Base-by-base conservation (phyloP, 352 stramenopile species). In the Salisapilia sapeloensis region DNA sequence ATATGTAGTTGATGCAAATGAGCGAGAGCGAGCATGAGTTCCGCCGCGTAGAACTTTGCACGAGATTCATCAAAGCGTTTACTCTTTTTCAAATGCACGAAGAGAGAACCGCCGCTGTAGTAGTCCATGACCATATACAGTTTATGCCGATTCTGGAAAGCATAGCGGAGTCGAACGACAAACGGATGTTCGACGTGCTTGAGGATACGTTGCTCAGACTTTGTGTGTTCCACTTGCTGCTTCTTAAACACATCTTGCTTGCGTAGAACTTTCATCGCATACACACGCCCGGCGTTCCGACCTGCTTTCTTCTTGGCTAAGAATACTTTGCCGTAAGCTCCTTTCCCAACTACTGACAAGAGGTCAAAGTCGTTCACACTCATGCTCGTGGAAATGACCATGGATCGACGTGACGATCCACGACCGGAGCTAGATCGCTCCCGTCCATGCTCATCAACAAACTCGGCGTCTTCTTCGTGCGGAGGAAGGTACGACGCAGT, bases 111-210 rank as follows among this genome's bases (percentile, higher is more conserved):
- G 18, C 79, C 78, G 26, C 54, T 65, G 54, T 84, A 92, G 48
- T 92, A 93, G 30, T 92, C 79, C 64, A 92, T 84, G 6, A 93
- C 75, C 12, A 93, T 33, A 33, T 91, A 90, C 22, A 93, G 44
- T 41, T 91, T 91, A 48, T 86, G 57, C 19, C 82, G 44, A 37
- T 84, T 87, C 51, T 93, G 79, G 52, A 93, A 93, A 2, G 76
- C 72, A 45, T 87, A 92, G 17, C 77, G 60, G 23, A 93, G 38
- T 0, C 69, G 66, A 39, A 92, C 76, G n/a, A 93, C 59, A 31
- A 93, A 93, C 22, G 79, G 77, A 22, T 92, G 77, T 37, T 90
- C 64, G 14, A 90, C 56, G 34, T 89, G 53, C 31, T 83, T 83
- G n/a, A 92, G 51, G 44, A 92, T 90, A 16, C 70, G 66, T 48